Evolutionary conservation across 768 basidiomycete genomes (phyloP).

Genomic region (Amanita pallidorosea): DNA sequence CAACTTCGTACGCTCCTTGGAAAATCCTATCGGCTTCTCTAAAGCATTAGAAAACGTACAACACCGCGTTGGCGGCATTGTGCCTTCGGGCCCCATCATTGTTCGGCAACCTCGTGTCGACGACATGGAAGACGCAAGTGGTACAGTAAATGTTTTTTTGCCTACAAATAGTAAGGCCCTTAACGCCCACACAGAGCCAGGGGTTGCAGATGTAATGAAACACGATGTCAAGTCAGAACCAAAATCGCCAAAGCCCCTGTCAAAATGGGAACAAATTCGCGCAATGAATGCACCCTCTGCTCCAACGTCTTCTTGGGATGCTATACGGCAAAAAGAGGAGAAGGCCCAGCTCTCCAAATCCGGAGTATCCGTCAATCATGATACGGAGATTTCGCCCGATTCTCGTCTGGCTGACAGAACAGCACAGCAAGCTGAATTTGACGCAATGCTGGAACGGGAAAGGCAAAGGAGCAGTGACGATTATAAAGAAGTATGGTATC

Average conservation of each 20-base stretch:
- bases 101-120: slow-evolving; percentile 12
- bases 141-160: background rate
- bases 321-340: slow-evolving; percentile 49
- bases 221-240: slow-evolving; percentile 1
- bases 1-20: slow-evolving; percentile 25
- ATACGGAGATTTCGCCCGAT: slow-evolving; percentile 4
- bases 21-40: slow-evolving; percentile 28
- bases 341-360: slow-evolving; percentile 17
- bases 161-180: too few relatives aligned
- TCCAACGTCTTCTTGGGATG: slow-evolving; percentile 54
- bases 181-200: background rate
- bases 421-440: slow-evolving; percentile 44
- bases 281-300: slow-evolving; percentile 32
- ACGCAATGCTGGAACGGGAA: slow-evolving; percentile 49
- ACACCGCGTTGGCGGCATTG: slow-evolving; percentile 26
- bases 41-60: slow-evolving; percentile 33
- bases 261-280: slow-evolving; percentile 62
- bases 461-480: slow-evolving; percentile 23
- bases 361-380: slow-evolving; percentile 1
- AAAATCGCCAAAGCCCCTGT: slow-evolving; percentile 15
- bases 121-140: background rate
- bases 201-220: background rate
- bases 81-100: slow-evolving; percentile 18
- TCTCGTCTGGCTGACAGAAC: slow-evolving; percentile 21
- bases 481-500: slow-evolving; percentile 5